Evolutionary conservation across 2,329 filamentous ascomycete species (phyloP).

Genomic region (Pleoardoris graminearum): DNA sequence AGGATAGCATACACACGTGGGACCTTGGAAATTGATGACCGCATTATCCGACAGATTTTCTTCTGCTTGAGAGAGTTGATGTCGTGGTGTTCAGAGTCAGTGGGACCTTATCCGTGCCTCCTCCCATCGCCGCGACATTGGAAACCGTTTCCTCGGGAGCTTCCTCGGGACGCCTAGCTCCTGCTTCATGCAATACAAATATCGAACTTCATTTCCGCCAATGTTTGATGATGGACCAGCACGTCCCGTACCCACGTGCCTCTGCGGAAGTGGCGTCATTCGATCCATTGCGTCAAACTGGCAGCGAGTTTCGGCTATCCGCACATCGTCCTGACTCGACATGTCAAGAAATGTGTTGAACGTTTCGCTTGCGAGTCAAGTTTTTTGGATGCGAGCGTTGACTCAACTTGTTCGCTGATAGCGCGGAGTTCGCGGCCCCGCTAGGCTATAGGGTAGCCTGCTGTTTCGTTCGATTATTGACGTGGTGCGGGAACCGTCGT

Average conservation of each 20-base stretch:
- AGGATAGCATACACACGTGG: background rate
- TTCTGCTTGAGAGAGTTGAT: background rate
- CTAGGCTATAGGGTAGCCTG: background rate
- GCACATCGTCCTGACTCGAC: background rate
- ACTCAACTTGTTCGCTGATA: background rate
- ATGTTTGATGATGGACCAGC: background rate
- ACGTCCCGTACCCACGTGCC: background rate
- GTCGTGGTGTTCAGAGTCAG: background rate
- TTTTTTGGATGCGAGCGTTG: background rate
- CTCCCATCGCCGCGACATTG: background rate
- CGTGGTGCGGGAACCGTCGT: background rate
- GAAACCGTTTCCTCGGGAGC: background rate
- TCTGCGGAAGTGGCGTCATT: conserved; percentile 1
- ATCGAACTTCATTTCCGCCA: background rate
- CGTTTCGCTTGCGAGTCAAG: conserved; percentile 8
- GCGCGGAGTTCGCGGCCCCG: background rate
- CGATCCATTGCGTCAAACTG: conserved; percentile 1
- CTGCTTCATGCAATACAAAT: background rate
- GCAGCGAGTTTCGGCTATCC: background rate
- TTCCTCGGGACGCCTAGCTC: background rate
- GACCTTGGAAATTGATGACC: background rate
- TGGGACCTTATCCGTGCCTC: background rate
- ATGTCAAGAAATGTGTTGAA: background rate
- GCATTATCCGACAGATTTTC: background rate
- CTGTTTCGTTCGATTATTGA: background rate